phyloP scores from a whole-genome alignment of 768 basidiomycete genomes.

The Boletus sp. region DNA sequence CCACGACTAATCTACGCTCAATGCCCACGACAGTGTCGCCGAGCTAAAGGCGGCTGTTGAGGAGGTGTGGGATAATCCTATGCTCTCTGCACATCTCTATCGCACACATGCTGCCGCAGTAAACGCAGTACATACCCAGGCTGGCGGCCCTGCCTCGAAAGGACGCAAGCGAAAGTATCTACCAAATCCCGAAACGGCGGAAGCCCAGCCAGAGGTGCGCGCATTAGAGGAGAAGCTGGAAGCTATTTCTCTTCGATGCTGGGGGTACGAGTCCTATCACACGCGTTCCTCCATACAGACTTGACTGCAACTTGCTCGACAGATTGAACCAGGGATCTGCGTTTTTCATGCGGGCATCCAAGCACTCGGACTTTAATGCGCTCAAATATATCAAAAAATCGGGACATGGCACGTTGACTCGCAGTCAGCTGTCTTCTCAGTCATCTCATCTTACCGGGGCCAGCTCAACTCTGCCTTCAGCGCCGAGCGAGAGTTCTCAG shows the following conservation, averaged over 20 bases:
- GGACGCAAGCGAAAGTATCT: slow-evolving; percentile 37
- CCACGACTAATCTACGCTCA: not conserved
- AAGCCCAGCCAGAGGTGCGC: slow-evolving; percentile 45
- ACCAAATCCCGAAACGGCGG: slow-evolving; percentile 12
- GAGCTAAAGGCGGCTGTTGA: slow-evolving; percentile 46
- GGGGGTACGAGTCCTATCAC: slow-evolving; percentile 46
- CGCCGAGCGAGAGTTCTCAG: not conserved
- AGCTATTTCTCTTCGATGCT: slow-evolving; percentile 49
- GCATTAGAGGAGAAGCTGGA: slow-evolving; percentile 52
- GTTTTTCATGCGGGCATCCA: slow-evolving; percentile 60
- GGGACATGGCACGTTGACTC: slow-evolving; percentile 33
- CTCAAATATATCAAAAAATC: slow-evolving; percentile 32
- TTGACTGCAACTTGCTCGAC: slow-evolving; percentile 3
- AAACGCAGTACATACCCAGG: slow-evolving; percentile 32
- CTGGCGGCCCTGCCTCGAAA: slow-evolving; percentile 27
- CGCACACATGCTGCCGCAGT: slow-evolving; percentile 51
- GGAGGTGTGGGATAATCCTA: slow-evolving; percentile 52
- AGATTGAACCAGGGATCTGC: slow-evolving; percentile 54
- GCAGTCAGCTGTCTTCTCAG: not conserved
- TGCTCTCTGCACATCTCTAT: slow-evolving; percentile 52
- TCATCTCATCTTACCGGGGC: not conserved
- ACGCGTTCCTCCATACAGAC: not conserved
- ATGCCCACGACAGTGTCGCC: slow-evolving; percentile 42
- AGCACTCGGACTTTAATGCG: slow-evolving; percentile 64
- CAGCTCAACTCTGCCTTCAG: not conserved